Base-by-base conservation (phyloP, 208 protist species). In the Trypanosoma brucei region DNA sequence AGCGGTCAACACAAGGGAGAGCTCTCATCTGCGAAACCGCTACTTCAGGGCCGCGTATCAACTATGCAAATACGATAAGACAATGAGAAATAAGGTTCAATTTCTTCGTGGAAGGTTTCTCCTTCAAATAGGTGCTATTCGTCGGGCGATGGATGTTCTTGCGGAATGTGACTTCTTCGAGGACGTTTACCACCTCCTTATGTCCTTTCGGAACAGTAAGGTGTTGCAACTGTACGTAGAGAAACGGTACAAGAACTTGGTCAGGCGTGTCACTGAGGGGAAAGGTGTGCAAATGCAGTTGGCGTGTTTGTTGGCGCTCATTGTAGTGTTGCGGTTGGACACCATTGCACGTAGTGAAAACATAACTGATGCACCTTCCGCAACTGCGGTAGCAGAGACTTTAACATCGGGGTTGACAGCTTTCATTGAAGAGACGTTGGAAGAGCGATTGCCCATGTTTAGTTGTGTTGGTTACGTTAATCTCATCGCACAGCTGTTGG, bases 91-190 rank as follows among this genome's bases (percentile, higher is more conserved):
- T 61, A 40, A 68, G 33, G 56, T 74, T 33, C 62, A 84, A 44
- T 77, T 76, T 39, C 67, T 83, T 6, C 62, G 74, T 31, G 86
- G 80, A 3, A 70, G 76, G 38, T 91, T 85, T 60, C 79, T 81
- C 51, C 62, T 91, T 38, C 60, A 70, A 34, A 55, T 74, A 34
- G 78, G 79, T 9, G 62, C 57, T 59, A n/a, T 75, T 50, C 22
- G 40, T 11, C 59, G 74, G 33, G 72, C 65, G 5, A 69, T 78
- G 11, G 72, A 70, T 2, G 53, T 81, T 4, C 69, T 85, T 14
- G 82, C 81, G n/a, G 70, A 75, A 44, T 92, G 83, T 59, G 76
- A 89, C 48, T 71, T 57, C 49, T 87, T 91, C 58, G 82, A 88
- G 38, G 77, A 83, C 45, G 71, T 88, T 33, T 86, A 83, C 33